A percentile compares a stretch with the other conserved stretches of the same genome.
These are phyloP conservation scores for Trichomonas gallinae DNA, from an alignment of 208 protist species.

Conservation along the genomic window DNA sequence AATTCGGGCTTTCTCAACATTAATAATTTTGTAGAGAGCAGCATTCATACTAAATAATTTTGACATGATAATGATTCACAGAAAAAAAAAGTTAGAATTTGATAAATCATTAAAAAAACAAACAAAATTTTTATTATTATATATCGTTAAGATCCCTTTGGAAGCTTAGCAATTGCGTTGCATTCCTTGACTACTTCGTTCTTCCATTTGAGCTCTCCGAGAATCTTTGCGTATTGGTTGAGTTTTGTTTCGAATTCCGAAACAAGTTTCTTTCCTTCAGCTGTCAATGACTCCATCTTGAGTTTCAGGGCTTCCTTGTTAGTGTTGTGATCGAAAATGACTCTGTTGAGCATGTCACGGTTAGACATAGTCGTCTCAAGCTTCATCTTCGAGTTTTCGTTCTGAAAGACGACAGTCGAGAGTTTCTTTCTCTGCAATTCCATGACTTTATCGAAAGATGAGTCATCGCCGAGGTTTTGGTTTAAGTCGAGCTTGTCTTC, in stretches of 20 bases:
- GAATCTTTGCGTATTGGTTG: neutral
- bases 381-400: neutral
- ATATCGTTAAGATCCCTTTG: neutral
- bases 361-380: neutral
- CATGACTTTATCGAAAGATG: neutral
- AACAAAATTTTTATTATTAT: too few species aligned
- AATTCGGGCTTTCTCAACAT: too few species aligned
- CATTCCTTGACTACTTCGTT: neutral
- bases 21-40: too few species aligned
- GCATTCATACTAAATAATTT: too few species aligned
- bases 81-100: too few species aligned
- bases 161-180: neutral
- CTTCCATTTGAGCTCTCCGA: neutral
- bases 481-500: neutral
- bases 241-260: neutral
- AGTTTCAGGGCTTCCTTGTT: neutral
- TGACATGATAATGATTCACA: too few species aligned
- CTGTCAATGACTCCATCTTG: neutral
- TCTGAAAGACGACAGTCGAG: neutral
- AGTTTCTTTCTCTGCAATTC: neutral
- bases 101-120: too few species aligned
- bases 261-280: neutral
- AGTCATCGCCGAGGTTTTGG: neutral
- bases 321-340: conserved; percentile 5
- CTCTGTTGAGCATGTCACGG: neutral